These are phyloP conservation scores for Fusarium tricinctum DNA, from an alignment of 2,329 filamentous ascomycete species.

Conservation along the genomic window DNA sequence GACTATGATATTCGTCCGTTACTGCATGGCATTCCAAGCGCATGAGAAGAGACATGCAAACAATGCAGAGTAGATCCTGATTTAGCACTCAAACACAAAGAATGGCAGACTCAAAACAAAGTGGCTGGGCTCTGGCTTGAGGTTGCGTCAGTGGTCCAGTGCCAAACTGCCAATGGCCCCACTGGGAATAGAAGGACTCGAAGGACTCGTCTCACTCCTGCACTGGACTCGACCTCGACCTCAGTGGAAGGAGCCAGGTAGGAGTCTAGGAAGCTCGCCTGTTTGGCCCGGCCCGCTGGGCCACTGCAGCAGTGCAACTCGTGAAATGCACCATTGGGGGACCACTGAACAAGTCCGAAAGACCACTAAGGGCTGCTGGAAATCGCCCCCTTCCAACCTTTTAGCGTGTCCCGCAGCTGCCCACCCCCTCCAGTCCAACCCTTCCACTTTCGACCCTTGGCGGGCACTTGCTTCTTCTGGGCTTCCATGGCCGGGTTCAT, in stretches of 20 bases:
- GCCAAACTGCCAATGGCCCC: conserved; percentile 33
- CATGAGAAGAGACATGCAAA: conserved; percentile 24
- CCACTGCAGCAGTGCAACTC: conserved; percentile 44
- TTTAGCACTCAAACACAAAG: conserved; percentile 18
- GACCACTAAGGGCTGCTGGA: conserved; percentile 40
- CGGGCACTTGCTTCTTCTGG: conserved; percentile 41
- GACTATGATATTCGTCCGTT: conserved; percentile 11
- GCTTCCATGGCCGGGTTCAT: conserved; percentile 35
- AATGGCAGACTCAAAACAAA: conserved; percentile 19
- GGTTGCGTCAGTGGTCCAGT: conserved; percentile 40
- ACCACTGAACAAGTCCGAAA: conserved; percentile 3
- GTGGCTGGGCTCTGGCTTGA: conserved; percentile 8
- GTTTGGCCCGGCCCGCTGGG: conserved; percentile 36
- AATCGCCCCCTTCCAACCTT: conserved; percentile 21
- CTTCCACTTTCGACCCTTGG: conserved; percentile 22
- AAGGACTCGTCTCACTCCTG: conserved; percentile 29
- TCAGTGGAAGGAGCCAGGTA: background rate
- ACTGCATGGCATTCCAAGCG: conserved; percentile 27
- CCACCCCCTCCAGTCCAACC: conserved; percentile 21
- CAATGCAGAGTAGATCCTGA: conserved; percentile 19
- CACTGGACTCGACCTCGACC: conserved; percentile 29
- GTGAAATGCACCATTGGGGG: conserved; percentile 42
- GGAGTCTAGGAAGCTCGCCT: conserved; percentile 9
- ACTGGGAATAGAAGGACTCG: conserved; percentile 19
- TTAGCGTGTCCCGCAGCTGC: conserved; percentile 33